Evolutionary conservation across 495 filamentous ascomycete genomes (phyloP).

Genomic region (Copromyces sp.): DNA sequence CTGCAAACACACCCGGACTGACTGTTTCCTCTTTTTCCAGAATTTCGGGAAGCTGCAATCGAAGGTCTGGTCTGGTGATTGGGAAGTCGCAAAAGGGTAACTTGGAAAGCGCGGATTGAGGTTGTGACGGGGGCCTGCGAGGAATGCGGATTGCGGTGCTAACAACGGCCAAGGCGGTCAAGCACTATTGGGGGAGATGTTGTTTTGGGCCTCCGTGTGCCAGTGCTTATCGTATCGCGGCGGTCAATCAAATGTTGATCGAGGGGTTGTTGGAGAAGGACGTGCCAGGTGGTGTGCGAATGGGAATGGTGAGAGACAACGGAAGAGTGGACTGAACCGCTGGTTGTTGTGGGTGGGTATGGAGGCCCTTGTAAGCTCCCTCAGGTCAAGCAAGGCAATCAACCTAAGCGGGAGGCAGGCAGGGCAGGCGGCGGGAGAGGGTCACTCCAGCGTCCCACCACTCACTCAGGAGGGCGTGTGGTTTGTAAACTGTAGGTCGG

Average conservation of each 20-base stretch:
- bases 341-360: background rate
- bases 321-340: background rate
- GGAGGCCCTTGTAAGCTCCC: background rate
- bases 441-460: background rate
- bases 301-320: background rate
- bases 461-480: background rate
- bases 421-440: background rate
- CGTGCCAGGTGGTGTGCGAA: background rate
- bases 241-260: background rate
- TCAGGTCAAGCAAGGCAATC: background rate
- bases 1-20: background rate
- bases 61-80: background rate
- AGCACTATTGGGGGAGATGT: background rate
- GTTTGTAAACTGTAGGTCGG: slow-evolving; percentile 23
- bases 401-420: background rate
- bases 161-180: background rate
- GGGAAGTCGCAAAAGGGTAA: background rate
- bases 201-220: background rate
- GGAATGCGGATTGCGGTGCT: background rate
- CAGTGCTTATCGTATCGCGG: background rate
- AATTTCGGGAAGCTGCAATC: background rate
- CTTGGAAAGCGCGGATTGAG: background rate
- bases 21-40: background rate
- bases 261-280: background rate
- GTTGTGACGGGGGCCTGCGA: background rate